Evolutionary conservation across 2,329 filamentous ascomycete genomes (phyloP).

Genomic region (Colletotrichum nymphaeae): DNA sequence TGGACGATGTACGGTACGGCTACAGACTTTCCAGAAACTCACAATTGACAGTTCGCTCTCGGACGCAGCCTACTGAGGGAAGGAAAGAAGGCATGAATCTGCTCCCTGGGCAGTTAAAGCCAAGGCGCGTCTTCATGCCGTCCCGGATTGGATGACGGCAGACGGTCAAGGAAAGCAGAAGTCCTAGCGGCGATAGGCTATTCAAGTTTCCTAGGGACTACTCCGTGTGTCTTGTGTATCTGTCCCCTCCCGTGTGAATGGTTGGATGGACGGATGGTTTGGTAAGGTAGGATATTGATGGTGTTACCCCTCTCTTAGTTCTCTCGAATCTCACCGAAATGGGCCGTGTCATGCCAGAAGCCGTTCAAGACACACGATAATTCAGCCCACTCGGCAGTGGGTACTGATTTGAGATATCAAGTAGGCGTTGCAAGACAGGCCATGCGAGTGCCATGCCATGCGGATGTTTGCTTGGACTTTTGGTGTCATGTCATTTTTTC

Average conservation of each 20-base stretch:
- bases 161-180: not conserved
- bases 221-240: not conserved
- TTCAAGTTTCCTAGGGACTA: too few relatives aligned
- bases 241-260: not conserved
- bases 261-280: not conserved
- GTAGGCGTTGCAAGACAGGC: not conserved
- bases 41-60: too few relatives aligned
- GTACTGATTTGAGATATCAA: not conserved
- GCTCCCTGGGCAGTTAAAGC: not conserved
- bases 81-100: not conserved
- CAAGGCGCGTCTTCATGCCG: not conserved
- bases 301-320: not conserved
- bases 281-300: not conserved
- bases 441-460: not conserved
- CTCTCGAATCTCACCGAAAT: not conserved
- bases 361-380: not conserved
- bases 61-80: not conserved
- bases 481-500: not conserved
- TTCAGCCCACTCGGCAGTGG: not conserved
- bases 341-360: not conserved
- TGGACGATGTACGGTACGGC: not conserved
- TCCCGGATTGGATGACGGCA: constrained; percentile 1
- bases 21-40: not conserved
- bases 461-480: not conserved
- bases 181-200: not conserved